phyloP scores from a whole-genome alignment of 441 rosid species.

The Pelargonium australe region DNA sequence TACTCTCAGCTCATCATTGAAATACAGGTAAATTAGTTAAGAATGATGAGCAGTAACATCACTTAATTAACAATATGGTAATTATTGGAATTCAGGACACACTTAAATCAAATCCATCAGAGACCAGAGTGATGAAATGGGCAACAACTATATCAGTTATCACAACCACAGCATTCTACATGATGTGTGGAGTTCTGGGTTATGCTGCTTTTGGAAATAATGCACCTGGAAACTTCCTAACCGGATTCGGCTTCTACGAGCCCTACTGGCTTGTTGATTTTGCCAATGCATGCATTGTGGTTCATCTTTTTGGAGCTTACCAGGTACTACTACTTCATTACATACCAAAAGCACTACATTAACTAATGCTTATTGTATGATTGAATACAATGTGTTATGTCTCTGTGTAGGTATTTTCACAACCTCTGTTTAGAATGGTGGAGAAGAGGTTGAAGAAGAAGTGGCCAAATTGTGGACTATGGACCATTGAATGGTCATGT shows the following conservation, averaged over 20 bases:
- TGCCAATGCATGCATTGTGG: constrained; percentile 44
- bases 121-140: constrained; percentile 47
- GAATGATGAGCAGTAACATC: too few species aligned
- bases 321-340: constrained; percentile 29
- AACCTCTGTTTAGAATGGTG: background rate
- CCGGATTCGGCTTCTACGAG: constrained; percentile 51
- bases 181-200: constrained; percentile 46
- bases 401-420: background rate
- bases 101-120: constrained; percentile 45
- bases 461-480: background rate
- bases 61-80: too few species aligned
- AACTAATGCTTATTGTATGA: background rate
- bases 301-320: constrained; percentile 57
- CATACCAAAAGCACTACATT: background rate
- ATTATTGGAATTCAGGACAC: constrained; percentile 36
- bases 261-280: constrained; percentile 63
- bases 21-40: constrained; percentile 39
- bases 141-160: constrained; percentile 36
- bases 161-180: constrained; percentile 46
- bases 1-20: constrained; percentile 48
- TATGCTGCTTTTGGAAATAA: constrained; percentile 54
- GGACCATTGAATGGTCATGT: background rate
- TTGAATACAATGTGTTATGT: background rate
- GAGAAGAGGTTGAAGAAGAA: background rate
- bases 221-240: constrained; percentile 54